A percentile compares a stretch with the other conserved stretches of the same genome.
phyloP scores from a whole-genome alignment of 78 protist genomes.

The Dictyostelium purpureum region DNA sequence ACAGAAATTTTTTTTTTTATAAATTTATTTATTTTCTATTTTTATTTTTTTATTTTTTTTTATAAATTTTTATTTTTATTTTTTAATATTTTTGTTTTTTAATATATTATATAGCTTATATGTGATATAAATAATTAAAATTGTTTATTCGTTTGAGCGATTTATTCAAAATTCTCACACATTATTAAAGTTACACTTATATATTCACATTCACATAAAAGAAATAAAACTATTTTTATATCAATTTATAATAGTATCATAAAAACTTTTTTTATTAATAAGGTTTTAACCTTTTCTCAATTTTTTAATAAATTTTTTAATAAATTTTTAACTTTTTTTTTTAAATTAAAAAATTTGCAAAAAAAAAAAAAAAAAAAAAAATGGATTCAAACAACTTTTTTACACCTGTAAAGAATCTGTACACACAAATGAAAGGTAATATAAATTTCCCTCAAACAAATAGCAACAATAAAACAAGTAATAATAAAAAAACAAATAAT shows the following conservation, averaged over 20 bases:
- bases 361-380: not conserved
- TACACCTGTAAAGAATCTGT: not conserved
- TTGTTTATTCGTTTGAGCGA: too few relatives aligned
- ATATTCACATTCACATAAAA: not conserved
- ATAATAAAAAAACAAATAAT: not conserved
- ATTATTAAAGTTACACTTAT: not conserved
- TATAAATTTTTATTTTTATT: not conserved
- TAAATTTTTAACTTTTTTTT: not conserved
- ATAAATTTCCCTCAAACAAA: not conserved
- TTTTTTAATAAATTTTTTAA: not conserved
- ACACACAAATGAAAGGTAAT: not conserved
- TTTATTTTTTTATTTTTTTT: not conserved
- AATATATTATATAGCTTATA: too few relatives aligned
- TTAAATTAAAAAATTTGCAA: not conserved
- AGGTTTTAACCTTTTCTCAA: not conserved
- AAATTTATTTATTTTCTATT: not conserved
- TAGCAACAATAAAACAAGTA: not conserved
- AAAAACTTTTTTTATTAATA: not conserved
- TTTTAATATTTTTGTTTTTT: not conserved
- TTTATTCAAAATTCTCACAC: too few relatives aligned
- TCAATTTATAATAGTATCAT: too few relatives aligned
- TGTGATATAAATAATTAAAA: too few relatives aligned
- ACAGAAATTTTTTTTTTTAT: not conserved
- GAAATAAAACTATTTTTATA: too few relatives aligned
- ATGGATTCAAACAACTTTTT: not conserved